Percentiles rank a stretch among this genome's conserved stretches.
These are phyloP conservation scores for Fusarium mangiferae DNA, from an alignment of 2,329 filamentous ascomycete genomes.

Conservation along the genomic window DNA sequence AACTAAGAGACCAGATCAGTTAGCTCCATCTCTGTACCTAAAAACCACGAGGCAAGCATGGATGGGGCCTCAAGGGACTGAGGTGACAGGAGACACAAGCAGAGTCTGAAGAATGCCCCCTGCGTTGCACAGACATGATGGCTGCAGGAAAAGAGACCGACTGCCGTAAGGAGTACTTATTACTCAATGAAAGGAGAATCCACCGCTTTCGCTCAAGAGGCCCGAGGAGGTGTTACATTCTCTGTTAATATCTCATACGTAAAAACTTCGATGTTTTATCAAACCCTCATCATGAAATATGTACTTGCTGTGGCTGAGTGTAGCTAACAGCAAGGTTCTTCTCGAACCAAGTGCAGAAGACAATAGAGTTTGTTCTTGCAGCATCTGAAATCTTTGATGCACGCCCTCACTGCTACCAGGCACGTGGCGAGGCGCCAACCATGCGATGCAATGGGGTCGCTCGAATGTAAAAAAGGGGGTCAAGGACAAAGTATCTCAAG, in stretches of 20 bases:
- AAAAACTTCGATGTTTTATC: constrained; percentile 5
- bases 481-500: constrained; percentile 23
- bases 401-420: constrained; percentile 17
- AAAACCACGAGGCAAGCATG: constrained; percentile 34
- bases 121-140: constrained; percentile 22
- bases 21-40: constrained; percentile 12
- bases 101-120: not conserved
- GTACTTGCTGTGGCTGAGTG: constrained; percentile 21
- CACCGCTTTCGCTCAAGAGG: not conserved
- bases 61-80: constrained; percentile 11
- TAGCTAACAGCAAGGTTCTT: constrained; percentile 24
- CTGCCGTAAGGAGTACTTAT: not conserved
- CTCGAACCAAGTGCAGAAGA: constrained; percentile 21
- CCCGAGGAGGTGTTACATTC: not conserved
- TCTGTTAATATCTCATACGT: constrained; percentile 24
- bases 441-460: constrained; percentile 6
- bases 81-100: constrained; percentile 6
- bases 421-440: constrained; percentile 42
- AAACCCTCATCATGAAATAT: not conserved
- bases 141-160: not conserved
- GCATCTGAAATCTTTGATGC: constrained; percentile 20
- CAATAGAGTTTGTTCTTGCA: constrained; percentile 21
- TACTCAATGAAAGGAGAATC: not conserved
- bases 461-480: constrained; percentile 13
- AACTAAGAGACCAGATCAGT: not conserved